Conservation (phyloP, 331 rosid species). For the Phaseolus coccineus region DNA sequence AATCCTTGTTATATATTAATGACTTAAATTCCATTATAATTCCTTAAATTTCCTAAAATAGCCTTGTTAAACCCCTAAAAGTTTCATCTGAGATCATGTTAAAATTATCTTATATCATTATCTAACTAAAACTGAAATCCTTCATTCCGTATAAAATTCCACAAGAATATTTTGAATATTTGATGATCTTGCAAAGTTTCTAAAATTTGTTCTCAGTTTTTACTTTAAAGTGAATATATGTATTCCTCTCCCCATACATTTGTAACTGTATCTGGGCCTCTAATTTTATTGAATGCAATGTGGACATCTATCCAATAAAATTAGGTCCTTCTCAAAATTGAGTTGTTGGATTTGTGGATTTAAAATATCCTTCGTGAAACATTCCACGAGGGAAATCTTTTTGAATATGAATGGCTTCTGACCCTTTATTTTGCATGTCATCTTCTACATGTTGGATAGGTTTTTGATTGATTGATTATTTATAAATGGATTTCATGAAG, state of each 20-base stretch:
- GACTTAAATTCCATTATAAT: neutral
- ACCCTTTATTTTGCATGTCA: neutral
- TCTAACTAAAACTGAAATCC: neutral
- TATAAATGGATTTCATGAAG: neutral
- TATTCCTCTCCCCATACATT: neutral
- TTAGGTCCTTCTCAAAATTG: neutral
- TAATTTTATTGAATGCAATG: neutral
- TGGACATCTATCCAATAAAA: neutral
- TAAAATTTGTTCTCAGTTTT: neutral
- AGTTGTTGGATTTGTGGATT: neutral
- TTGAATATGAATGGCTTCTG: conserved; percentile 1
- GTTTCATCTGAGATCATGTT: neutral
- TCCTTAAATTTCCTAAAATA: neutral
- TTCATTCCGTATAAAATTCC: neutral
- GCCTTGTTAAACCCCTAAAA: neutral
- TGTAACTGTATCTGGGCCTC: neutral
- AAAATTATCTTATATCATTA: neutral
- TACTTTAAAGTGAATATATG: too few relatives aligned
- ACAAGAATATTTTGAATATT: neutral
- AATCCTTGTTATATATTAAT: neutral
- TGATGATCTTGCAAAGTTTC: neutral
- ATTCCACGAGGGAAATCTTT: neutral
- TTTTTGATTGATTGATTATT: neutral
- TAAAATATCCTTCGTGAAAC: neutral
- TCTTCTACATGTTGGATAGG: neutral